A percentile compares a stretch with the other conserved stretches of the same genome.
Conservation (phyloP, 106 monocot species). For the Allium cepa region DNA sequence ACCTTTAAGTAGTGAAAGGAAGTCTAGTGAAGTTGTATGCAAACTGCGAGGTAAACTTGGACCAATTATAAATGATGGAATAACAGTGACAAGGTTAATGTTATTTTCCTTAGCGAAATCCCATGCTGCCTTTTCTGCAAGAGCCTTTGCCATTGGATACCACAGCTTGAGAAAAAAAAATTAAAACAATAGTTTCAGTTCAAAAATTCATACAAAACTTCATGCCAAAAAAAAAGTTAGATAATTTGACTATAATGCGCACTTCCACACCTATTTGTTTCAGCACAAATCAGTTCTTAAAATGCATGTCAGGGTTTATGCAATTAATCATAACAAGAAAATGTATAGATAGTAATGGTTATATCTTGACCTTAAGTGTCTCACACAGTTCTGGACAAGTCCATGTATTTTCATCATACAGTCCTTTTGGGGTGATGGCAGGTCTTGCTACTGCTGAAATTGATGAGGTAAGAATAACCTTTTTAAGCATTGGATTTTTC, state of each 20-base stretch:
- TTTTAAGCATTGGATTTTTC: constrained; percentile 50
- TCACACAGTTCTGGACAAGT: constrained; percentile 52
- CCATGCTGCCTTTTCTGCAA: constrained; percentile 78
- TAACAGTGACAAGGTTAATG: constrained; percentile 57
- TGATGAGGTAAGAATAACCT: constrained; percentile 75
- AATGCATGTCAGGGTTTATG: no score
- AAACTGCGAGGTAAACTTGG: constrained; percentile 47
- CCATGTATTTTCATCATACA: constrained; percentile 54
- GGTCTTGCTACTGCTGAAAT: constrained; percentile 44
- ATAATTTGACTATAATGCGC: no score
- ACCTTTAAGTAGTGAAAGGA: constrained; percentile 60
- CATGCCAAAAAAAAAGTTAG: no score
- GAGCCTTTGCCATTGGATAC: constrained; percentile 57
- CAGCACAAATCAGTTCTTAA: no score
- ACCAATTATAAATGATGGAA: constrained; percentile 65
- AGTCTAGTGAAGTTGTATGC: constrained; percentile 36
- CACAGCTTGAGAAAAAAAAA: constrained; percentile 32
- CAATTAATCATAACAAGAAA: no score
- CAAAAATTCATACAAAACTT: no score
- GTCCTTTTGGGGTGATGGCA: constrained; percentile 19
- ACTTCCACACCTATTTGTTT: no score
- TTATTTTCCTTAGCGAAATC: constrained; percentile 50
- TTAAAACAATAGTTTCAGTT: not conserved
- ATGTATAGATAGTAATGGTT: no score
- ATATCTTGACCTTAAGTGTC: constrained; percentile 35